Base-by-base conservation (phyloP, 192 early-diverging fungal species). In the Chytriomyces confervae region DNA sequence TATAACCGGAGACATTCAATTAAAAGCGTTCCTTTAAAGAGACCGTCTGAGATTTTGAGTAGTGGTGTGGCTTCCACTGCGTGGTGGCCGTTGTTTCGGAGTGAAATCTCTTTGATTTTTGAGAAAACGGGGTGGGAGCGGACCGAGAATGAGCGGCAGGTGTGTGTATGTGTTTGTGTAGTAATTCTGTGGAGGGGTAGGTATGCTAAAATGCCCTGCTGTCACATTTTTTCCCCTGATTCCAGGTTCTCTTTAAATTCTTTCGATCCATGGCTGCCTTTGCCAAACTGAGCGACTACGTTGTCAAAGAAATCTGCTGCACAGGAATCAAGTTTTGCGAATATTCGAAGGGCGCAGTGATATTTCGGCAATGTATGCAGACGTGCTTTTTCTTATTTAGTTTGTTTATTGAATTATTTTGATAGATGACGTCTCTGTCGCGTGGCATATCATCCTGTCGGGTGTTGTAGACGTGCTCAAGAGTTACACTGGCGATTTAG, bases 281-380 rank as follows among this genome's bases (percentile, higher is more conserved):
- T 53, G 62, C 20, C n/a, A 64, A 76, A n/a, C 18, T 76, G 13
- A 66, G 74, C 18, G 74, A 76, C 61, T 76, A 50, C 47, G 64
- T 66, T n/a, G 64, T 76, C 18, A 64, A 45, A 24, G 63, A 76
- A 51, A 50, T 76, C 23, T 76, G 74, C 50, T 10, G 16, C 5
- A 66, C 29, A 13, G 47, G 36, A 29, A 18, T 66, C 11, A 36
- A 18, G 10, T 66, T 46, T 36, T 49, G 47, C 7, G 74, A 76
- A 66, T 76, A 50, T 66, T n/a, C 62, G 6, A 51, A 44, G 43
- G 47, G 46, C 5, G 16, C 13, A 2, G 6, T 11, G 18, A 46
- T 76, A 10, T 76, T 76, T 50, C 29, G 36, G 47, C 74, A 76
- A 62, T 66, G 74, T 66, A 66, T 23, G 49, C 20, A 18, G 2